phyloP scores from a whole-genome alignment of 1,284 basidiomycete genomes.

The Cystobasidium pallidum region DNA sequence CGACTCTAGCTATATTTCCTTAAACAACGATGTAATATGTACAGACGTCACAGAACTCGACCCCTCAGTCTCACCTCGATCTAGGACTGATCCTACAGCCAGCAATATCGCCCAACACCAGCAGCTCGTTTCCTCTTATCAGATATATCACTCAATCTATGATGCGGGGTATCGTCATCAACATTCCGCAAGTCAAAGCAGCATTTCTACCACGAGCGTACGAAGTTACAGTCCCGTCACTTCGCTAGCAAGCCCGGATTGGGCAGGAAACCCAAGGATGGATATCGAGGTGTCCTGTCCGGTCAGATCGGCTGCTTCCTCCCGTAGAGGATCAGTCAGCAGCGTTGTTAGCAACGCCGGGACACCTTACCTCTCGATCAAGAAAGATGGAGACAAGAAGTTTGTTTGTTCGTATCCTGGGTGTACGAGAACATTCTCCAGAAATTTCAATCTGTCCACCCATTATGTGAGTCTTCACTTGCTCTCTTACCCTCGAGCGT shows the following conservation, averaged over 20 bases:
- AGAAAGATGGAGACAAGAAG: conserved; percentile 32
- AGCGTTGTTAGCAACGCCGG: background rate
- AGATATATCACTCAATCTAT: background rate
- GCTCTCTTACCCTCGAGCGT: background rate
- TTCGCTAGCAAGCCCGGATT: conserved; percentile 12
- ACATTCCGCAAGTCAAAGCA: background rate
- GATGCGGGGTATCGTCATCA: background rate
- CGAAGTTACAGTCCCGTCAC: background rate
- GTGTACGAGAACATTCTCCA: conserved; percentile 49
- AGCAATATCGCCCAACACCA: background rate
- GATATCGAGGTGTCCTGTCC: background rate
- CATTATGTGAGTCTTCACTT: conserved; percentile 47
- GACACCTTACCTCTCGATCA: background rate
- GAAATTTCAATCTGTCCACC: conserved; percentile 53
- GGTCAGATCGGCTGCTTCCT: conserved; percentile 1
- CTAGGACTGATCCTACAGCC: too few species aligned
- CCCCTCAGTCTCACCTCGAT: background rate
- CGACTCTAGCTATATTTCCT: background rate
- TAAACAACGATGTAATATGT: background rate
- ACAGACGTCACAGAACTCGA: background rate
- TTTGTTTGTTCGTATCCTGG: conserved; percentile 49
- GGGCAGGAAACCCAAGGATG: conserved; percentile 1
- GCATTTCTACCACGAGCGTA: background rate
- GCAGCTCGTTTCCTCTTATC: background rate
- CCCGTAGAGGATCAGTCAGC: conserved; percentile 17